These are phyloP conservation scores for Penicillium samsonianum DNA, from an alignment of 495 filamentous ascomycete species.

Conservation along the genomic window DNA sequence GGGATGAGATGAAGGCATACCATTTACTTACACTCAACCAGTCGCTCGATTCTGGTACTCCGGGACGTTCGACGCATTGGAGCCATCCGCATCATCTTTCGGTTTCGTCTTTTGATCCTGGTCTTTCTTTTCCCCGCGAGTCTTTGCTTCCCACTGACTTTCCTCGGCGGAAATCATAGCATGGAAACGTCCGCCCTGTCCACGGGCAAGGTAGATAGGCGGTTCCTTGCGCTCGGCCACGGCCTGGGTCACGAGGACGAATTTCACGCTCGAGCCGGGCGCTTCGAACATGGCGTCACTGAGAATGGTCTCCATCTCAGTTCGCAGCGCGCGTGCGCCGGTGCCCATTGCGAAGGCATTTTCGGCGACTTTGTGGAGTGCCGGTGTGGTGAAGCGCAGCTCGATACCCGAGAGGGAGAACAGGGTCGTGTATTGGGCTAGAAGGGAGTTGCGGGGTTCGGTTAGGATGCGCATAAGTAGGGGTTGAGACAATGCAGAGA, in stretches of 20 bases:
- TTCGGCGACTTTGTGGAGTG: slow-evolving; percentile 76
- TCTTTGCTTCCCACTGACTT: slow-evolving; percentile 59
- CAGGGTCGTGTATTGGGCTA: slow-evolving; percentile 81
- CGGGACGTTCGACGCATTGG: slow-evolving; percentile 48
- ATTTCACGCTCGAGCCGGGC: slow-evolving; percentile 68
- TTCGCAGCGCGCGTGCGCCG: slow-evolving; percentile 82
- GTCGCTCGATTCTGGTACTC: slow-evolving; percentile 53
- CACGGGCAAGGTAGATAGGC: slow-evolving; percentile 62
- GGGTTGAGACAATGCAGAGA: slow-evolving; percentile 75
- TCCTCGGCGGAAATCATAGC: slow-evolving; percentile 62
- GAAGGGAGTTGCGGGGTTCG: slow-evolving; percentile 83
- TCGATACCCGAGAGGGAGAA: slow-evolving; percentile 83
- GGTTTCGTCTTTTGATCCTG: slow-evolving; percentile 32
- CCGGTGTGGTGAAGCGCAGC: slow-evolving; percentile 77
- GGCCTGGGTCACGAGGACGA: slow-evolving; percentile 73
- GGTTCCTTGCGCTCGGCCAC: slow-evolving; percentile 66
- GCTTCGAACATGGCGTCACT: slow-evolving; percentile 90
- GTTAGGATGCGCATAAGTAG: slow-evolving; percentile 86
- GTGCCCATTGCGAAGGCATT: slow-evolving; percentile 75
- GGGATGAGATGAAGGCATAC: neutral
- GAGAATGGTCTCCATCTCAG: slow-evolving; percentile 84
- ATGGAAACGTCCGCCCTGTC: slow-evolving; percentile 60
- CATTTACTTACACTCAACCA: slow-evolving; percentile 19
- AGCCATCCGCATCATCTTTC: slow-evolving; percentile 27
- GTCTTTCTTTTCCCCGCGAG: slow-evolving; percentile 33